Conservation (phyloP, 345 rosid species). For the Rhizophora apiculata region DNA sequence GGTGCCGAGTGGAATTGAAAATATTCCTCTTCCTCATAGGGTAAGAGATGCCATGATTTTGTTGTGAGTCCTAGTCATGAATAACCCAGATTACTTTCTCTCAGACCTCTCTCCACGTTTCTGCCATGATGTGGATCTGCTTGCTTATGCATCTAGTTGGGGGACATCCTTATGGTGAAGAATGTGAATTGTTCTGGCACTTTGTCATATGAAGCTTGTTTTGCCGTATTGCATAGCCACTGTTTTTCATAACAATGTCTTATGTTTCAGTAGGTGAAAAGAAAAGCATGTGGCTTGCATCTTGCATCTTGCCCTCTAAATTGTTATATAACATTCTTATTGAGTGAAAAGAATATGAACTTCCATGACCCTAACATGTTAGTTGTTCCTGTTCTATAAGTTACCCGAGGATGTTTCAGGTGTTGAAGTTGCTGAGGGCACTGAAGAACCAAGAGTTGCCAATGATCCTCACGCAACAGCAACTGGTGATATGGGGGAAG, state of each 20-base stretch:
- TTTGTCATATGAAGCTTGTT: background rate
- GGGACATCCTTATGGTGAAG: background rate
- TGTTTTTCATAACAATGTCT: background rate
- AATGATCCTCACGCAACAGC: constrained; percentile 13
- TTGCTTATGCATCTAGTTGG: background rate
- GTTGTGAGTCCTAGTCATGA: background rate
- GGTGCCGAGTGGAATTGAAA: constrained; percentile 35
- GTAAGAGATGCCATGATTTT: constrained; percentile 22
- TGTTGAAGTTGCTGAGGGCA: constrained; percentile 11
- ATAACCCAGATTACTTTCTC: background rate
- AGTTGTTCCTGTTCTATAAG: constrained; percentile 17
- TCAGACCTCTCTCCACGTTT: background rate
- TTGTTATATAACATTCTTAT: background rate
- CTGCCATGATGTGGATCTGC: background rate
- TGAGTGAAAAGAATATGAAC: background rate
- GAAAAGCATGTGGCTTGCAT: background rate
- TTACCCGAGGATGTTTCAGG: constrained; percentile 19
- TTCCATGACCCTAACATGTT: constrained; percentile 2
- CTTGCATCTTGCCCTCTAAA: no score
- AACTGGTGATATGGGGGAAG: constrained; percentile 13
- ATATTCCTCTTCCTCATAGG: constrained; percentile 34
- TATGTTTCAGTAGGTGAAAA: background rate
- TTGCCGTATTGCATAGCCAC: background rate
- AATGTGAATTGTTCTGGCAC: background rate
- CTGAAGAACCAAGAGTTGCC: constrained; percentile 10